Evolutionary conservation across 108 stramenopile species (phyloP).

Genomic region (Nannochloropsis gaditana): DNA sequence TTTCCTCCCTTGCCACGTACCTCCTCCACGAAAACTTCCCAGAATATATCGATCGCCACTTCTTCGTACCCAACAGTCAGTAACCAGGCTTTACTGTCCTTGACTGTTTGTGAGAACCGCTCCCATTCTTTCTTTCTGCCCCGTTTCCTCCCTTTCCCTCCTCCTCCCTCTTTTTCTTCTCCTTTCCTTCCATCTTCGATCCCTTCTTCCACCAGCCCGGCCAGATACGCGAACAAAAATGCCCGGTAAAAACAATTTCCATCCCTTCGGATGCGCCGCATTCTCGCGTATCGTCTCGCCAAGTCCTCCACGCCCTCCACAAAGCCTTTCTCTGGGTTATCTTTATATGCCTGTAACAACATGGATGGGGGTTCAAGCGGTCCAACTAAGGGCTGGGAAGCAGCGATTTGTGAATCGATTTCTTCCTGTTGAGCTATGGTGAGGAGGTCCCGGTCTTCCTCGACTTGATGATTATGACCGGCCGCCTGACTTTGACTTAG

Average conservation of each 20-base stretch:
- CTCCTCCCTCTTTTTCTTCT: background rate
- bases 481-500: too few species aligned
- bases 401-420: background rate
- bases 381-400: conserved; percentile 44
- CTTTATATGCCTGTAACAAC: conserved; percentile 45
- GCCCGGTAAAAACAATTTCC: conserved; percentile 91
- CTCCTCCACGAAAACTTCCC: conserved; percentile 48
- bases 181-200: background rate
- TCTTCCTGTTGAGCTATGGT: conserved; percentile 20
- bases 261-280: conserved; percentile 77
- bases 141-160: background rate
- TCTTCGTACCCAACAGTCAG: conserved; percentile 53
- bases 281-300: conserved; percentile 53
- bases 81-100: conserved; percentile 40
- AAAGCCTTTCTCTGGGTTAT: conserved; percentile 49
- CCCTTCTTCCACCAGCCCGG: conserved; percentile 50
- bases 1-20: conserved; percentile 25
- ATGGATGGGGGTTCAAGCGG: conserved; percentile 23
- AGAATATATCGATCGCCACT: conserved; percentile 54
- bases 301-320: conserved; percentile 49
- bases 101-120: background rate
- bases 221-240: conserved; percentile 72
- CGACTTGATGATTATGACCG: background rate
- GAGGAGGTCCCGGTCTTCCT: background rate
- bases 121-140: conserved; percentile 6